These are phyloP conservation scores for Neonothopanus nambi DNA, from an alignment of 1,284 basidiomycete genomes.

Conservation along the genomic window DNA sequence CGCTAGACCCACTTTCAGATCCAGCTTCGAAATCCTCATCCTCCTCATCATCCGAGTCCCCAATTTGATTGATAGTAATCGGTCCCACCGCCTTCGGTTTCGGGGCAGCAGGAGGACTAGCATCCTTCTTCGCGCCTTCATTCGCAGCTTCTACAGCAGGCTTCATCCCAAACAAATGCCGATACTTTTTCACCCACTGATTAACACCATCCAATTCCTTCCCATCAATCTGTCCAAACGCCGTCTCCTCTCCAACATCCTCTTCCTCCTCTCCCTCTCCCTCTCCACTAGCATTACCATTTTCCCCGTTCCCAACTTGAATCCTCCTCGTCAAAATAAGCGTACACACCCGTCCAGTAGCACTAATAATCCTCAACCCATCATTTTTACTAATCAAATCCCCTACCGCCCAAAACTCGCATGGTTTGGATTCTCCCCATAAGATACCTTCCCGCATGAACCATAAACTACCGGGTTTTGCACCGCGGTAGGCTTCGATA, in stretches of 20 bases:
- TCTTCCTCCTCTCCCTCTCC: conserved; percentile 8
- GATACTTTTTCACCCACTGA: conserved; percentile 60
- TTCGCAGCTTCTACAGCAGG: conserved; percentile 16
- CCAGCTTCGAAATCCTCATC: conserved; percentile 48
- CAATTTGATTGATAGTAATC: conserved; percentile 41
- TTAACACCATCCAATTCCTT: conserved; percentile 65
- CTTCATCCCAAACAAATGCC: conserved; percentile 54
- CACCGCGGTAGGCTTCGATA: conserved; percentile 65
- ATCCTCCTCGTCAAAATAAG: conserved; percentile 54
- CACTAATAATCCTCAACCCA: conserved; percentile 62
- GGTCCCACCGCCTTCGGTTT: conserved; percentile 21
- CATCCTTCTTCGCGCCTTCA: conserved; percentile 12
- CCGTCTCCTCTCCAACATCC: conserved; percentile 51
- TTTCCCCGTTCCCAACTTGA: conserved; percentile 21
- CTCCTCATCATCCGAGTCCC: conserved; percentile 49
- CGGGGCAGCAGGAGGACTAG: conserved; percentile 5
- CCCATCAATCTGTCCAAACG: conserved; percentile 71
- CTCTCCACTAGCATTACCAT: background rate
- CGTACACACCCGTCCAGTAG: conserved; percentile 67
- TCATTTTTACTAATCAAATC: conserved; percentile 51
- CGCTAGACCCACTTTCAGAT: conserved; percentile 12
- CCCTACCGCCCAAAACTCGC: conserved; percentile 71
- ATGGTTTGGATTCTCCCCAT: conserved; percentile 72
- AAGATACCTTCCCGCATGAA: conserved; percentile 67
- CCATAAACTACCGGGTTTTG: conserved; percentile 71